Evolutionary conservation across 208 protist genomes (phyloP), one percentile per base, ranked within the genome.

Genomic region (Acanthamoeba triangularis): DNA sequence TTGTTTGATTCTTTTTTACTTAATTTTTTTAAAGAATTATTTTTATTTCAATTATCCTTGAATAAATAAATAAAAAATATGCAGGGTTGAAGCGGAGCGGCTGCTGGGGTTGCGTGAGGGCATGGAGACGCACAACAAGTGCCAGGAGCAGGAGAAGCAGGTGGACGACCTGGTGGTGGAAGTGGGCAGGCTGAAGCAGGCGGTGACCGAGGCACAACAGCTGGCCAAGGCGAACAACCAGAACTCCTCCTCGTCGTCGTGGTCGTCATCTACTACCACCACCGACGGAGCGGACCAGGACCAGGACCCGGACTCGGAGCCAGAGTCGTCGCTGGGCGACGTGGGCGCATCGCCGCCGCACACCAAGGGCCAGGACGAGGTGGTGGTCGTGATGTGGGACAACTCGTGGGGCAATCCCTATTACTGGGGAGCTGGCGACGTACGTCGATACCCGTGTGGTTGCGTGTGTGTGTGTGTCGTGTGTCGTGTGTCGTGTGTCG

Each of bases 371-470:
- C n/a, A 72, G 6, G 49, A 94, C 33, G 90, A 94, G 25, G 54
- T 82, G 6, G 63, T 82, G 63, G 90, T 80, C 10, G 67, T 78
- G 67, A 0, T 94, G 44, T 94, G 61, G 90, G 90, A 78, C 90
- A 94, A 80, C 33, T 41, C 56, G 30, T 94, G 88, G 88, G 88
- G 88, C 37, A 94, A 94, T 78, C 88, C 88, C 33, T 94, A 49
- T 33, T 78, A 94, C 30, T 94, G 88, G 88, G 88, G 88, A 11
- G n/a, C 4, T 25, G 65, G 90, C 14, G 44, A 94, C 28, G 65
- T 94, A 69, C 76, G 76, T 18, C 47, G 23, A 8, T 3, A 8
- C 20, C 10, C 65, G n/a, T n/a, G n/a, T n/a, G n/a, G n/a, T n/a
- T n/a, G n/a, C n/a, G n/a, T n/a, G n/a, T n/a, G n/a, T n/a, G n/a